Percentiles rank a stretch among this genome's conserved stretches.
Evolutionary conservation across 208 protist species (phyloP).

Genomic region (Lotmaria passim): DNA sequence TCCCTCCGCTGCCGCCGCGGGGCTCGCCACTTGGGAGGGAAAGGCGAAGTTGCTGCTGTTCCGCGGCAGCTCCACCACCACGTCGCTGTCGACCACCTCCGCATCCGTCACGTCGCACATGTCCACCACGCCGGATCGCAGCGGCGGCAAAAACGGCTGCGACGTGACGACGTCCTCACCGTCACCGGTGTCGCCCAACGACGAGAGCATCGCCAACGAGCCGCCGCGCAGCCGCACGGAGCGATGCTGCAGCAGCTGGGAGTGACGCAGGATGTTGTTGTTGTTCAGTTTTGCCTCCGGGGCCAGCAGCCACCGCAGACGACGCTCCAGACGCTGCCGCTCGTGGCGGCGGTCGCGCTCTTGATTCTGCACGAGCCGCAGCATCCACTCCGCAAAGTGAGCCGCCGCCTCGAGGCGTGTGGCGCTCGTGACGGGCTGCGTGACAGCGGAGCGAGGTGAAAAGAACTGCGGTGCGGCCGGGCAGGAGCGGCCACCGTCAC

Average conservation of each 20-base stretch:
- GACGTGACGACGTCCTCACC: constrained; percentile 18
- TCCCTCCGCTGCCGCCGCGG: not conserved
- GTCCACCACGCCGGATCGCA: not conserved
- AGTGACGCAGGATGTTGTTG: constrained; percentile 18
- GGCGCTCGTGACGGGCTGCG: constrained; percentile 19
- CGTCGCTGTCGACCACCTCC: constrained; percentile 18
- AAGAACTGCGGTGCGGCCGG: constrained; percentile 1
- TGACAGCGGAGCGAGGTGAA: constrained; percentile 10
- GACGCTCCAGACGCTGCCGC: constrained; percentile 29
- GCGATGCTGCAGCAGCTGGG: constrained; percentile 18
- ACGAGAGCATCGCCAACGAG: constrained; percentile 14
- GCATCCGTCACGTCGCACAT: not conserved
- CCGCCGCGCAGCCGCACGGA: constrained; percentile 24
- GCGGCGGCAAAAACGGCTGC: constrained; percentile 5
- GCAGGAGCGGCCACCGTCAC: constrained; percentile 1
- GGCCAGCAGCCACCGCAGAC: constrained; percentile 5
- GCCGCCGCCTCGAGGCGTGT: constrained; percentile 37
- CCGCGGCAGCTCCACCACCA: not conserved
- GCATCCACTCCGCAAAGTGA: constrained; percentile 64
- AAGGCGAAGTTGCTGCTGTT: not conserved
- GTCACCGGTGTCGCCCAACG: constrained; percentile 2
- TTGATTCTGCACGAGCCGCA: constrained; percentile 46
- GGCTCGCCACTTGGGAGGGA: not conserved
- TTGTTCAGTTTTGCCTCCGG: constrained; percentile 10
- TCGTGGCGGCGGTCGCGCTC: constrained; percentile 38